Evolutionary conservation across 1,284 basidiomycete species (phyloP).

Genomic region (Austropuccinia psidii): DNA sequence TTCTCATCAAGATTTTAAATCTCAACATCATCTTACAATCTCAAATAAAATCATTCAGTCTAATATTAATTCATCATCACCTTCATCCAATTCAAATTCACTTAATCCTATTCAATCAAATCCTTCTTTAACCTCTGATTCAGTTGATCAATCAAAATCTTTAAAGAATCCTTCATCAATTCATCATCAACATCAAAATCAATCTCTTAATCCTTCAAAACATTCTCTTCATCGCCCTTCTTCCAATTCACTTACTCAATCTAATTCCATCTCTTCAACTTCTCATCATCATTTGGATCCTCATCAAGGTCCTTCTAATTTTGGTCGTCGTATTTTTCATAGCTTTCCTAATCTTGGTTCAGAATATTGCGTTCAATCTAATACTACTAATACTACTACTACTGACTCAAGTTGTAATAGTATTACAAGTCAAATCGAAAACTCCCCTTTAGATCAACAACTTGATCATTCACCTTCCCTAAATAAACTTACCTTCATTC

Average conservation of each 20-base stretch:
- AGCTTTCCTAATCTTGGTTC: constrained; percentile 31
- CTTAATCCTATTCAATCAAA: no score
- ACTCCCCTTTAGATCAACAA: background rate
- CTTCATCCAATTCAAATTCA: no score
- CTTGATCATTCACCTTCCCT: constrained; percentile 38
- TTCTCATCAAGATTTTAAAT: no score
- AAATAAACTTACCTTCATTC: constrained; percentile 41
- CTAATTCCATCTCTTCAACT: background rate
- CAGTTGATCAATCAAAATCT: no score
- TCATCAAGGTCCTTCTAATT: background rate
- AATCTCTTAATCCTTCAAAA: background rate
- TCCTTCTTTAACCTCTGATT: no score
- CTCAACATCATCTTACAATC: no score
- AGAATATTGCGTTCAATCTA: constrained; percentile 12
- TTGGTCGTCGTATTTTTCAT: constrained; percentile 27
- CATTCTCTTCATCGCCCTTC: background rate
- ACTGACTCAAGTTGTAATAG: constrained; percentile 28
- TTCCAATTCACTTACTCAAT: background rate
- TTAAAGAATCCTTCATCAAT: no score
- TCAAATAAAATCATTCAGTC: no score
- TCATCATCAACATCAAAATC: no score
- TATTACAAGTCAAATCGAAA: constrained; percentile 7
- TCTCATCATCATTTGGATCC: background rate
- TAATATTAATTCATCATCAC: no score
- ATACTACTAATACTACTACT: no score